Evolutionary conservation across 2,329 filamentous ascomycete genomes (phyloP), one percentile per base, ranked within the genome.

Genomic region (Penicillium sp.): DNA sequence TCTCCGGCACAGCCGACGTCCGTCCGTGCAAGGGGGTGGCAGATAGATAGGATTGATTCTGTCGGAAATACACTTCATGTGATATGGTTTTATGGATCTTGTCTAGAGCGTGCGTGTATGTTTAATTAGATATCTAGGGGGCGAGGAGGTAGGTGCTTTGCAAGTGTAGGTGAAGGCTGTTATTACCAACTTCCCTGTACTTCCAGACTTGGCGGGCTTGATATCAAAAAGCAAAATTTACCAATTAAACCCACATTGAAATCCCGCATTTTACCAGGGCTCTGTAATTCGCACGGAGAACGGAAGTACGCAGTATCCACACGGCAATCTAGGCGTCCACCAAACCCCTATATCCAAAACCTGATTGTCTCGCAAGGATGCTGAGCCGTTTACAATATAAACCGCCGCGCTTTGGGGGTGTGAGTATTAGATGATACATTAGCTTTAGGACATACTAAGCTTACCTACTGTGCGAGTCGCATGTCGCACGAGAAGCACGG

Each of bases 1-100:
- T 33, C 40, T 52, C 45, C 36, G 27, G 38, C 34, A 25, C n/a
- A 21, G 15, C 29, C 40, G 46, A 41, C 11, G 5, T 34, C 31
- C 41, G 58, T 53, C 59, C 49, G 50, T 54, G 63, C 59, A 65
- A 65, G 63, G 62, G 62, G 59, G 52, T 50, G 54, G 54, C 53
- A 52, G 48, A 46, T 47, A 41, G 27, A 53, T 52, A 34, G 21
- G 34, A 53, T 44, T 34, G 34, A 53, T 44, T 34, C 16, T 6
- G n/a, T 13, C 27, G n/a, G 10, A 16, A 19, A 19, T 16, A 19
- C 23, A 5, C 13, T 34, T 21, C 36, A 33, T 57, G 15, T 47
- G 41, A 60, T 55, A 50, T 54, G 25, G 29, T n/a, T 15, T 27
- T 29, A 34, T 36, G 31, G 9, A 44, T 31, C 21, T 25, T 19